A percentile compares a stretch with the other conserved stretches of the same genome.
These are phyloP conservation scores for Plasmodium relictum DNA, from an alignment of 169 alveolate genomes.

Conservation along the genomic window DNA sequence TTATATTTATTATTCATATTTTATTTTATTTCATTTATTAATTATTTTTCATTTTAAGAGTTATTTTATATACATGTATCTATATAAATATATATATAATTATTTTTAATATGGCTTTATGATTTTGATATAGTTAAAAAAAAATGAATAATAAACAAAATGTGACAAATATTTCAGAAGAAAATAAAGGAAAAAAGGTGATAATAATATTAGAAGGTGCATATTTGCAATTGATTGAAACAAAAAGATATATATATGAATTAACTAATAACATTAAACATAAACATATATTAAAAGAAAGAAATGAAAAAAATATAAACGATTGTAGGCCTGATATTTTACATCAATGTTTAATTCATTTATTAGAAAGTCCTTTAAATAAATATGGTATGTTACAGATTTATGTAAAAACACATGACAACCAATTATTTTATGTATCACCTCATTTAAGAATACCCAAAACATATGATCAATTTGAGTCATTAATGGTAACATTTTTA, in stretches of 20 bases:
- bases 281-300: conserved; percentile 33
- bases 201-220: conserved; percentile 75
- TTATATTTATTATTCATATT: too few relatives aligned
- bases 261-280: conserved; percentile 39
- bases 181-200: conserved; percentile 19
- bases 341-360: conserved; percentile 91
- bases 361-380: conserved; percentile 89
- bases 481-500: conserved; percentile 86
- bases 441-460: conserved; percentile 91
- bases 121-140: too few relatives aligned
- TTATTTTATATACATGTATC: too few relatives aligned
- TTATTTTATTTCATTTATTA: too few relatives aligned
- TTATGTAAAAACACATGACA: conserved; percentile 88
- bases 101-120: too few relatives aligned
- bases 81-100: too few relatives aligned
- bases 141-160: too few relatives aligned
- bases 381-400: conserved; percentile 87
- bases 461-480: conserved; percentile 87
- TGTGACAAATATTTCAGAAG: background rate
- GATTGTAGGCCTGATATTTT: conserved; percentile 91
- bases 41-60: too few relatives aligned
- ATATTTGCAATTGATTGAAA: conserved; percentile 61
- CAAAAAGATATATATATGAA: conserved; percentile 59
- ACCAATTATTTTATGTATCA: conserved; percentile 89
- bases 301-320: conserved; percentile 77